Percentiles rank a stretch among this genome's conserved stretches.
These are phyloP conservation scores for Cryphonectria radicalis DNA, from an alignment of 2,329 filamentous ascomycete species.

Conservation along the genomic window DNA sequence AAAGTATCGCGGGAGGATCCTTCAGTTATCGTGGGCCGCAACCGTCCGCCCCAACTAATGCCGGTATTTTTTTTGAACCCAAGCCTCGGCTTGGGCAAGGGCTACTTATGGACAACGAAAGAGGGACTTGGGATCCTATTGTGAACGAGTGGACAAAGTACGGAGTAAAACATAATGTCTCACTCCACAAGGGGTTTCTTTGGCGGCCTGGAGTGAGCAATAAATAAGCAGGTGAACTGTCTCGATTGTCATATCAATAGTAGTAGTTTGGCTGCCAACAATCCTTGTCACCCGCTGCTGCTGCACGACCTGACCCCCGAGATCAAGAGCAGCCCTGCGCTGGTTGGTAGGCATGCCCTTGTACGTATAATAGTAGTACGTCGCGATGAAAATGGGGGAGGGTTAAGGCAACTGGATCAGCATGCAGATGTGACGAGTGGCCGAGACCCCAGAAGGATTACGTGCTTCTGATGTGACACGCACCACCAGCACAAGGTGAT, in stretches of 20 bases:
- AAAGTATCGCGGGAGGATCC: conserved; percentile 10
- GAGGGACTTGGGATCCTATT: neutral
- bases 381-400: neutral
- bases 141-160: neutral
- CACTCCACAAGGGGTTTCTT: neutral
- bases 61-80: neutral
- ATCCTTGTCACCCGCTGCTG: neutral
- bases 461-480: neutral
- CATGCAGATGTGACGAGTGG: neutral
- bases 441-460: neutral
- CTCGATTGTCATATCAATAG: neutral
- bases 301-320: neutral
- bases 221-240: neutral
- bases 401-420: neutral
- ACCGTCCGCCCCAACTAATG: neutral
- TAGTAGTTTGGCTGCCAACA: neutral
- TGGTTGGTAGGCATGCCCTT: neutral
- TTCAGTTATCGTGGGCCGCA: neutral
- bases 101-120: neutral
- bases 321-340: neutral
- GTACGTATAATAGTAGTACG: neutral
- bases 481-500: neutral
- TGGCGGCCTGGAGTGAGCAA: neutral
- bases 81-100: neutral
- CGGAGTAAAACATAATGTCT: neutral